Evolutionary conservation across 805 yeast genomes (phyloP), one percentile per base, ranked within the genome.

Genomic region (Middelhovenomyces tepae): DNA sequence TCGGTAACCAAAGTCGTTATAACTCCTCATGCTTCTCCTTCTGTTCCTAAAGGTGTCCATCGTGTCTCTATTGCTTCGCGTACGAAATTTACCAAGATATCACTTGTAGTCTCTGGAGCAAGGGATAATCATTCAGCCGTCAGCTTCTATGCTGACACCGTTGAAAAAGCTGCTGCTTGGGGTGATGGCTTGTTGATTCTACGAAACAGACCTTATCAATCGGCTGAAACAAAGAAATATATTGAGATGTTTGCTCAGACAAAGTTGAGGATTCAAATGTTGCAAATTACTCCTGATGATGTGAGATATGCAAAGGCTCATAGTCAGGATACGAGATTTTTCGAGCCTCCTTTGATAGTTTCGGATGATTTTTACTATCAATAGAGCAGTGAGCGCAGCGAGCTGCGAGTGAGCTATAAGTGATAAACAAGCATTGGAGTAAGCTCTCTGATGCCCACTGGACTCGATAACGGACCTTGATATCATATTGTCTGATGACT

Each of bases 101-200:
- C 71, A 1, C 51, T 78, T 13, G 39, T 65, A 8, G 48, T 65
- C 45, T 35, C 45, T 18, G 49, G 55, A 22, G 20, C 39, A 8
- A 24, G 45, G 19, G 57, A 57, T 22, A 64, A 65, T 26, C n/a
- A n/a, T n/a, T 48, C 58, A 13, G 43, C 75, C 7, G 62, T 82
- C 35, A 53, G 65, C n/a, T 78, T 82, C 46, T 82, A 68, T 50
- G 71, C 82, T 9, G 87, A 80, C 38, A 77, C 83, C 1, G 69
- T 70, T 42, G 83, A 78, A 30, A 67, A 73, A 31, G 73, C 78
- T 27, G 72, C 70, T 34, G 71, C 76, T 5, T 84, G 93, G 93
- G 59, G 78, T 22, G 94, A 84, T 56, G 94, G 93, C 0, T 53
- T 83, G 35, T 73, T 72, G 46, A 57, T 74, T 50, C 48, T 73